A percentile compares a stretch with the other conserved stretches of the same genome.
Evolutionary conservation across 805 yeast species (phyloP).

Genomic region (Kazachstania psychrophila): DNA sequence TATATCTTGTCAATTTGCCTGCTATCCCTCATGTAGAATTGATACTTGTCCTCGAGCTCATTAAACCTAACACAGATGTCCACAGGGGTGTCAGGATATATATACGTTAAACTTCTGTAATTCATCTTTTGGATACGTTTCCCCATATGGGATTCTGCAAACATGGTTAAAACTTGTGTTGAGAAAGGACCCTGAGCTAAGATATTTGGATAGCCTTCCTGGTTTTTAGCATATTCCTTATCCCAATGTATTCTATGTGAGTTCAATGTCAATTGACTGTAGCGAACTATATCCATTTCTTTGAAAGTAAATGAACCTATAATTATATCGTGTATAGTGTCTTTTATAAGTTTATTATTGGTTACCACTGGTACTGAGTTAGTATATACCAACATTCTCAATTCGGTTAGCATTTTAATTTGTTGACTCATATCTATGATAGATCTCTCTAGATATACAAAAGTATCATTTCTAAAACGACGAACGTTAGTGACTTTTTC

Average conservation of each 20-base stretch:
- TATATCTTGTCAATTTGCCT: background rate
- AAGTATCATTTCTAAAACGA: slow-evolving; percentile 30
- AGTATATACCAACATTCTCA: slow-evolving; percentile 55
- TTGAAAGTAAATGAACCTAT: slow-evolving; percentile 23
- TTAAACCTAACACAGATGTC: slow-evolving; percentile 2
- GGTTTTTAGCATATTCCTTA: slow-evolving; percentile 37
- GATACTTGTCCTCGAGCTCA: slow-evolving; percentile 12
- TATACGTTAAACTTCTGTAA: slow-evolving; percentile 38
- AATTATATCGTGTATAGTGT: background rate
- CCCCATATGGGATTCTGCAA: slow-evolving; percentile 30
- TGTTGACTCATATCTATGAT: slow-evolving; percentile 26
- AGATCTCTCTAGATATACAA: slow-evolving; percentile 49
- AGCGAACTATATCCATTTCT: slow-evolving; percentile 41
- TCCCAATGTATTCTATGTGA: slow-evolving; percentile 81
- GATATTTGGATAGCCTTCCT: slow-evolving; percentile 53
- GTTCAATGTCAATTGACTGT: slow-evolving; percentile 71
- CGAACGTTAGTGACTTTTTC: slow-evolving; percentile 44
- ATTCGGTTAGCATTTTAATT: slow-evolving; percentile 37
- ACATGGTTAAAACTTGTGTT: slow-evolving; percentile 49
- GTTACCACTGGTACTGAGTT: slow-evolving; percentile 23
- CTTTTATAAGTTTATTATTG: background rate
- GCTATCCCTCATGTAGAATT: slow-evolving; percentile 57
- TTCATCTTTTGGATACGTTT: slow-evolving; percentile 25
- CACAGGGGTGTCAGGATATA: slow-evolving; percentile 32
- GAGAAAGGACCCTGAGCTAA: slow-evolving; percentile 79